Base-by-base conservation (phyloP, 2,329 filamentous ascomycete genomes). In the Orbilia javanica region DNA sequence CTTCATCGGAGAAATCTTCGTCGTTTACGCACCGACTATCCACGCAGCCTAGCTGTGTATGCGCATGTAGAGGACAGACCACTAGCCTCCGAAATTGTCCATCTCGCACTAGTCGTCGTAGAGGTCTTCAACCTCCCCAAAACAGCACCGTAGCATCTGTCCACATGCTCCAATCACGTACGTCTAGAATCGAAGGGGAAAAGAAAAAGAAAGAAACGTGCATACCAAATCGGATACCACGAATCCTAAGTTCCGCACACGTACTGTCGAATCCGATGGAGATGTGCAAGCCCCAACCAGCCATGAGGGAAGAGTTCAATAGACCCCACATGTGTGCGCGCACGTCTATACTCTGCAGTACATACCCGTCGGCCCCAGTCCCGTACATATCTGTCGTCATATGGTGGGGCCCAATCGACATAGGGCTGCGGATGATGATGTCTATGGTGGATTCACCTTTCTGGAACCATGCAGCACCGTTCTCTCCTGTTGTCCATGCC, bases 321-420 rank as follows among this genome's bases (percentile, higher is more conserved):
- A 50, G 2, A 4, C 10, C 46, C 46, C 46, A 27, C 46, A 44
- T 44, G 42, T 44, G 42, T n/a, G 20, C 42, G 42, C 34, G 27
- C 44, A 52, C 62, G 42, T 42, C 34, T 25, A 27, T 53, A 31
- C 29, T n/a, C n/a, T n/a, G 29, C 29, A 31, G 29, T 31, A 63
- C 52, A 46, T 55, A 8, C 44, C 34, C 29, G 46, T 65, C 65
- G 64, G 72, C 46, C 55, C 60, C 50, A 52, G 25, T 42, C 34
- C 20, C 31, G 55, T 42, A 60, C 55, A 42, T 20, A 42, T 53
- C 50, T 71, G 66, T 75, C 73, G 73, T 77, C 73, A 77, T 77
- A 31, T n/a, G 34, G 69, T 57, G 62, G 44, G 48, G 27, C 22
- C 65, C 55, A 25, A 31, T 64, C 62, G 39, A 42, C 34, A 27